phyloP scores from a whole-genome alignment of 2,329 filamentous ascomycete genomes.

The Apiospora marii region DNA sequence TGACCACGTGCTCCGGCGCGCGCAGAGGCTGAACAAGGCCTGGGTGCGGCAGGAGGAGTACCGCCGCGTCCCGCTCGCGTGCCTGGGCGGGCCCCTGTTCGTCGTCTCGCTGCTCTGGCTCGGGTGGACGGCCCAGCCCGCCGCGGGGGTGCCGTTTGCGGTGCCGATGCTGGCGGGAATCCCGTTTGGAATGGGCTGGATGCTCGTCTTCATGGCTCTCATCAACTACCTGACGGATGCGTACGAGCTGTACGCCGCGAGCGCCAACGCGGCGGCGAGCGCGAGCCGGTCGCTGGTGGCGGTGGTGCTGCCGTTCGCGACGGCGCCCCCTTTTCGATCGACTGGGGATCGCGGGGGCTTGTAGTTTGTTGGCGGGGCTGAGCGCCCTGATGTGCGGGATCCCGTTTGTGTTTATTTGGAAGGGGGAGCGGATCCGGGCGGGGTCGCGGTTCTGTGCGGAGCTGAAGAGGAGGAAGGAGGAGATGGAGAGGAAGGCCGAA shows the following conservation, averaged over 20 bases:
- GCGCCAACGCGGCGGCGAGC: slow-evolving; percentile 60
- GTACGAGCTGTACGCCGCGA: slow-evolving; percentile 71
- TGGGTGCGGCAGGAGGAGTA: slow-evolving; percentile 73
- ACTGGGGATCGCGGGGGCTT: slow-evolving; percentile 58
- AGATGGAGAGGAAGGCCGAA: slow-evolving; percentile 51
- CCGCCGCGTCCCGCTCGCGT: slow-evolving; percentile 75
- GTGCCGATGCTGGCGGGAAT: slow-evolving; percentile 67
- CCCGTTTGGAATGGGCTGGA: slow-evolving; percentile 67
- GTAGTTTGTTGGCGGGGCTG: slow-evolving; percentile 59
- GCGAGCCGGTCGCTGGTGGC: slow-evolving; percentile 59
- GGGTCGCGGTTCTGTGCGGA: slow-evolving; percentile 69
- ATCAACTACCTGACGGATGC: slow-evolving; percentile 72
- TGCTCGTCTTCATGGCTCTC: slow-evolving; percentile 69
- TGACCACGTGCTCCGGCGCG: slow-evolving; percentile 65
- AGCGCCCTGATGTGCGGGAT: slow-evolving; percentile 59
- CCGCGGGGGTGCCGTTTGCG: slow-evolving; percentile 54
- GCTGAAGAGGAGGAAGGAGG: slow-evolving; percentile 58
- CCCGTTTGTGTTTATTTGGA: slow-evolving; percentile 62
- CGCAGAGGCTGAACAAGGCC: slow-evolving; percentile 54
- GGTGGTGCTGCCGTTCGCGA: slow-evolving; percentile 64
- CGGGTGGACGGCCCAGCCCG: slow-evolving; percentile 61
- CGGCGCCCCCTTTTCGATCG: slow-evolving; percentile 56
- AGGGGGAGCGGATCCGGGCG: slow-evolving; percentile 61
- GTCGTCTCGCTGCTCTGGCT: slow-evolving; percentile 66
- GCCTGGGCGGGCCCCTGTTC: slow-evolving; percentile 72